These are phyloP conservation scores for Plasmodium gallinaceum DNA, from an alignment of 169 alveolate species.

Conservation along the genomic window DNA sequence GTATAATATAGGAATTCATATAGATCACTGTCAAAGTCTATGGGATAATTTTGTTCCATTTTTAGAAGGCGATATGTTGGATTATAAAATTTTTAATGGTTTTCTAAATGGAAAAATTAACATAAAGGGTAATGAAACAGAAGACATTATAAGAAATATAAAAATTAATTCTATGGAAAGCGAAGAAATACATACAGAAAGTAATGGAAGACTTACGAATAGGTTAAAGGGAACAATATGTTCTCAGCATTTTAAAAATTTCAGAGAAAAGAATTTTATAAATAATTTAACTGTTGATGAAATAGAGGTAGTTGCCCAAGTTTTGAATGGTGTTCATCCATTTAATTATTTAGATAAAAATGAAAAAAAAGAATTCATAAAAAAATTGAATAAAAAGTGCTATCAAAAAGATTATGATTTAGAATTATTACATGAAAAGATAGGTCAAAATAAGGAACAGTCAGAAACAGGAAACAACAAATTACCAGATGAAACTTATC, in stretches of 20 bases:
- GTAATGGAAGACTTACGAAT: neutral
- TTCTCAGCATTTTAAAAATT: slow-evolving; percentile 8
- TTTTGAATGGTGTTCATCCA: slow-evolving; percentile 18
- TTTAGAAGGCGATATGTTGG: slow-evolving; percentile 49
- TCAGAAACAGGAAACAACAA: neutral
- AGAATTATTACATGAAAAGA: slow-evolving; percentile 4
- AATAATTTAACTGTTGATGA: slow-evolving; percentile 54
- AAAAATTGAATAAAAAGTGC: slow-evolving; percentile 36
- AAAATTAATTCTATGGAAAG: slow-evolving; percentile 15
- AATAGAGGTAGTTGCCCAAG: slow-evolving; percentile 39
- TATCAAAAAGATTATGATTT: slow-evolving; percentile 33
- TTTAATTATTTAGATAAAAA: slow-evolving; percentile 59
- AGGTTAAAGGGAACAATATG: slow-evolving; percentile 60
- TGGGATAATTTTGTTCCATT: slow-evolving; percentile 58
- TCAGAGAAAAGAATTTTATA: slow-evolving; percentile 13
- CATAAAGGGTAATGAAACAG: slow-evolving; percentile 7
- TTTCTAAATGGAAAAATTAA: slow-evolving; percentile 65
- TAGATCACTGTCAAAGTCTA: slow-evolving; percentile 24
- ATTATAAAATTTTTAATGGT: slow-evolving; percentile 50
- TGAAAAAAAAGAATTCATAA: slow-evolving; percentile 52
- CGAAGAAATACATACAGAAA: slow-evolving; percentile 14
- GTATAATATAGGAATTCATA: slow-evolving; percentile 73
- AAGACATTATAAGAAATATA: slow-evolving; percentile 15
- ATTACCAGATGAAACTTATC: neutral
- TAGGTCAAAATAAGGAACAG: neutral